Percentiles rank a stretch among this genome's conserved stretches.
Evolutionary conservation across 768 basidiomycete genomes (phyloP).

Genomic region (Termitomyces eurrhizus): DNA sequence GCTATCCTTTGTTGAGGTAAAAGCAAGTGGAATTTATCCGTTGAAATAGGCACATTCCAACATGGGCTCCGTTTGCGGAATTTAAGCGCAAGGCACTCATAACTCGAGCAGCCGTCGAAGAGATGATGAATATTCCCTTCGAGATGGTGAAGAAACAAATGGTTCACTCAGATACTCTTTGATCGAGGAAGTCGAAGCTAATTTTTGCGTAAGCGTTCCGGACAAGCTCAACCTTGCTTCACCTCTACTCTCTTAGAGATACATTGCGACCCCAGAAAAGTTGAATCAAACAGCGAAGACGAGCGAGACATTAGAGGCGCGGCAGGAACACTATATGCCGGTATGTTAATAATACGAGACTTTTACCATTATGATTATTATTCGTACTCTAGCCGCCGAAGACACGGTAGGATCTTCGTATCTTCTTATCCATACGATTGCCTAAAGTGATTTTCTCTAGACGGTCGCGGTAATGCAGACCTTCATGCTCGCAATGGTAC

Average conservation of each 20-base stretch:
- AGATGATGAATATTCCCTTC: conserved; percentile 48
- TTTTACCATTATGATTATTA: not conserved
- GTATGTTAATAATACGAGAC: conserved; percentile 23
- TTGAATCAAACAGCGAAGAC: conserved; percentile 33
- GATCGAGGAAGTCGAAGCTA: not conserved
- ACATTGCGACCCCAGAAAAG: conserved; percentile 29
- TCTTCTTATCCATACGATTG: not conserved
- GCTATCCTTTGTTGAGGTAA: not conserved
- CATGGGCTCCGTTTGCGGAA: conserved; percentile 44
- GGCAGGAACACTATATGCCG: conserved; percentile 49
- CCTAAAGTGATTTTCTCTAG: conserved; percentile 26
- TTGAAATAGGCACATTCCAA: conserved; percentile 38
- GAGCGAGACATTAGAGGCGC: conserved; percentile 54
- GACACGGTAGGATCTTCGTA: conserved; percentile 28
- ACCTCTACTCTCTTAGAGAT: conserved; percentile 41
- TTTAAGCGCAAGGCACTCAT: conserved; percentile 43
- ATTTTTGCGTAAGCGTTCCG: conserved; percentile 30
- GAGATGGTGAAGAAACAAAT: conserved; percentile 46
- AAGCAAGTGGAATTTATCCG: not conserved
- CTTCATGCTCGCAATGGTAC: conserved; percentile 52
- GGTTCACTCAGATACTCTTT: conserved; percentile 24
- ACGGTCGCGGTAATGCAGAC: conserved; percentile 45
- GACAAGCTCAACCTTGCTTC: conserved; percentile 40
- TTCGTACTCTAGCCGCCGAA: conserved; percentile 29
- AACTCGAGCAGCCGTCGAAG: conserved; percentile 39